A percentile compares a stretch with the other conserved stretches of the same genome.
These are phyloP conservation scores for Ceriops zippeliana DNA, from an alignment of 345 rosid species.

Conservation along the genomic window DNA sequence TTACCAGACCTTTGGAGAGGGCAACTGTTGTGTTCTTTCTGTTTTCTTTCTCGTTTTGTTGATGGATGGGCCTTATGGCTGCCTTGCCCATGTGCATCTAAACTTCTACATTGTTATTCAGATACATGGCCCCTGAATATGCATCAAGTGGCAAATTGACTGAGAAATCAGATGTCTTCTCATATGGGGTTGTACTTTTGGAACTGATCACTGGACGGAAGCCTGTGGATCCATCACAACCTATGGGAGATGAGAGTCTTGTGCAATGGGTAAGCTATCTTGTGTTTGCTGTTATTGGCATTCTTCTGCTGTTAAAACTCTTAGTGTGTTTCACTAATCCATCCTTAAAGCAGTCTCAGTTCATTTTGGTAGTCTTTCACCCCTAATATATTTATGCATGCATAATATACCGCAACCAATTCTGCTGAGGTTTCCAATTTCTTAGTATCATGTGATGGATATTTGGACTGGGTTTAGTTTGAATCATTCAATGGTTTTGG, in stretches of 20 bases:
- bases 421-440: slow-evolving; percentile 4
- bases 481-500: neutral
- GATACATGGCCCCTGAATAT: slow-evolving; percentile 99
- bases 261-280: slow-evolving; percentile 80
- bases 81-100: slow-evolving; percentile 2
- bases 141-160: slow-evolving; percentile 95
- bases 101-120: slow-evolving; percentile 28
- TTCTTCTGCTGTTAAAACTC: neutral
- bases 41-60: neutral
- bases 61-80: neutral
- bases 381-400: slow-evolving; percentile 1
- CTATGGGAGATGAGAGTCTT: slow-evolving; percentile 90
- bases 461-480: neutral
- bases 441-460: neutral
- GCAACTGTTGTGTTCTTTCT: neutral
- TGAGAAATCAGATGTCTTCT: slow-evolving; percentile 92
- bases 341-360: too few relatives aligned
- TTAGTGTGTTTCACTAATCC: neutral
- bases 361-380: neutral
- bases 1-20: slow-evolving; percentile 2
- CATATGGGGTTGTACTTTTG: slow-evolving; percentile 88
- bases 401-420: slow-evolving; percentile 4
- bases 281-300: neutral
- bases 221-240: slow-evolving; percentile 88
- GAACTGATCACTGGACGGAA: slow-evolving; percentile 94